Percentiles rank a stretch among this genome's conserved stretches.
Conservation (phyloP, 768 basidiomycete genomes). For the Gyrodon lividus region DNA sequence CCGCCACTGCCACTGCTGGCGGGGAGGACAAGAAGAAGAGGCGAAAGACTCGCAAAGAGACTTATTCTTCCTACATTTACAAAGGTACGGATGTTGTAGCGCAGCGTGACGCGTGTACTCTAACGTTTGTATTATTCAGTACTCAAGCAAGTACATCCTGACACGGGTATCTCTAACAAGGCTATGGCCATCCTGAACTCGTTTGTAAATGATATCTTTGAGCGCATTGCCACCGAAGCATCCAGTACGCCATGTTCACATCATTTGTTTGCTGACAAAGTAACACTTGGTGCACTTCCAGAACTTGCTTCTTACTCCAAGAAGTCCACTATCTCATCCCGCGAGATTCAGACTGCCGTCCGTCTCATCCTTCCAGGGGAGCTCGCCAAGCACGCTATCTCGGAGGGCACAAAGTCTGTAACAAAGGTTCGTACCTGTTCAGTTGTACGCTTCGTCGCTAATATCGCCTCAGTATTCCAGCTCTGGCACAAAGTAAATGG, state of each 20-base stretch:
- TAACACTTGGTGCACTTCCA: constrained; percentile 27
- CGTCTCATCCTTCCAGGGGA: constrained; percentile 96
- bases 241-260: constrained; percentile 57
- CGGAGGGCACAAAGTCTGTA: constrained; percentile 91
- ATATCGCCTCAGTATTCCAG: constrained; percentile 60
- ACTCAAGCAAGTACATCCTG: constrained; percentile 96
- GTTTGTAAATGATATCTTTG: constrained; percentile 95
- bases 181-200: constrained; percentile 96
- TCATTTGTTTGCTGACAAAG: constrained; percentile 1
- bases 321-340: constrained; percentile 98
- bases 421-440: constrained; percentile 59
- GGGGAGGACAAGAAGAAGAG: constrained; percentile 86
- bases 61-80: constrained; percentile 92
- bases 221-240: constrained; percentile 89
- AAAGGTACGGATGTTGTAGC: constrained; percentile 53
- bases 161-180: constrained; percentile 99
- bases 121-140: constrained; percentile 44
- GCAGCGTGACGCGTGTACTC: not conserved
- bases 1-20: constrained; percentile 52
- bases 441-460: not conserved
- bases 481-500: constrained; percentile 60
- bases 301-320: constrained; percentile 97
- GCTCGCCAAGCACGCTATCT: constrained; percentile 71
- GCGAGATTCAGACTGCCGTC: constrained; percentile 97
- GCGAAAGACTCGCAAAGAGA: constrained; percentile 84